phyloP scores from a whole-genome alignment of 1,284 basidiomycete species.

The Ceratobasidium sp. region DNA sequence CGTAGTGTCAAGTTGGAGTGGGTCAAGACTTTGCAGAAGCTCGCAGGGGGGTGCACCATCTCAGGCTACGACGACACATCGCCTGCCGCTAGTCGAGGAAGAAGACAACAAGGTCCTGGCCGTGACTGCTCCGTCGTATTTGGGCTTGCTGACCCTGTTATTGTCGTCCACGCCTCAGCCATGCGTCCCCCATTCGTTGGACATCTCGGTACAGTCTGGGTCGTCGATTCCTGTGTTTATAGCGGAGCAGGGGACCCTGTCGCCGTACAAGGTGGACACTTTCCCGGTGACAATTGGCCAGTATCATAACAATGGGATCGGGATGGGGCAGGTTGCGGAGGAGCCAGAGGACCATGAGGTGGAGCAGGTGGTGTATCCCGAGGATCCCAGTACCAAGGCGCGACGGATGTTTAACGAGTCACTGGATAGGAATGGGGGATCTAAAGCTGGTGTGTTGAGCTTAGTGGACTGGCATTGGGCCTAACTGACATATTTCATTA shows the following conservation, averaged over 20 bases:
- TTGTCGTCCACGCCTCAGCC: conserved; percentile 53
- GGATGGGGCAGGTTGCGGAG: conserved; percentile 58
- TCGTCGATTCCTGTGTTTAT: conserved; percentile 62
- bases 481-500: conserved; percentile 16
- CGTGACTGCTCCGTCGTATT: conserved; percentile 67
- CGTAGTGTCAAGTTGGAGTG: conserved; percentile 35
- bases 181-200: conserved; percentile 50
- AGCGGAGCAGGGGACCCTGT: conserved; percentile 59
- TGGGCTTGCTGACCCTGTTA: conserved; percentile 57
- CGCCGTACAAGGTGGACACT: conserved; percentile 66
- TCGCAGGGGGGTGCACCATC: conserved; percentile 33
- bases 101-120: conserved; percentile 62
- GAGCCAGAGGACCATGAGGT: conserved; percentile 48
- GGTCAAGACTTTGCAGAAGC: conserved; percentile 31
- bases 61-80: conserved; percentile 53
- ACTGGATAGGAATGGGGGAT: conserved; percentile 31
- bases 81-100: conserved; percentile 64
- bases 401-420: conserved; percentile 32
- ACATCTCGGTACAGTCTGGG: conserved; percentile 46
- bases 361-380: conserved; percentile 49
- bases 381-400: conserved; percentile 46
- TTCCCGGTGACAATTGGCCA: conserved; percentile 72
- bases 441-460: conserved; percentile 30
- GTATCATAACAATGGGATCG: conserved; percentile 57
- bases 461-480: conserved; percentile 13